Percentiles rank a stretch among this genome's conserved stretches.
These are phyloP conservation scores for Globisporangium yorkense DNA, from an alignment of 352 stramenopile species.

Conservation along the genomic window DNA sequence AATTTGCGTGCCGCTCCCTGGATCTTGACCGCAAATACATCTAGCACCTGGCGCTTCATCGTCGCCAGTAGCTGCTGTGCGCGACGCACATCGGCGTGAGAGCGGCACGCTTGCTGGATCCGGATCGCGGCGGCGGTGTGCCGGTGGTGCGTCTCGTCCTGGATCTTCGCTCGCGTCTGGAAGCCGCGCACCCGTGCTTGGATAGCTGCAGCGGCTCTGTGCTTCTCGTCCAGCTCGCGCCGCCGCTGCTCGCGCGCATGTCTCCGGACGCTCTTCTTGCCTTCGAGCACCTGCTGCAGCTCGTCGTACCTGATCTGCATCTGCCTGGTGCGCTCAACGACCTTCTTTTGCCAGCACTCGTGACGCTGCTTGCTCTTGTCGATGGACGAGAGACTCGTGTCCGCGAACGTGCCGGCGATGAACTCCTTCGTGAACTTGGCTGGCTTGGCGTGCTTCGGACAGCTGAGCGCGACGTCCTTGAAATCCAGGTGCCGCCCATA, in stretches of 20 bases:
- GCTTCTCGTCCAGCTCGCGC: conserved; percentile 24
- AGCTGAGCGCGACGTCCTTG: conserved; percentile 41
- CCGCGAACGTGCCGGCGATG: conserved; percentile 38
- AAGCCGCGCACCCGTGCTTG: conserved; percentile 29
- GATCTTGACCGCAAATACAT: conserved; percentile 35
- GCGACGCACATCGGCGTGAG: conserved; percentile 25
- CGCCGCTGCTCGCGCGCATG: conserved; percentile 29
- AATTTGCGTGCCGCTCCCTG: conserved; percentile 29
- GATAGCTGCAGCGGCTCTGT: conserved; percentile 21
- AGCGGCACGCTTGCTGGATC: conserved; percentile 46
- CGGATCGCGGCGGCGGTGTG: conserved; percentile 30
- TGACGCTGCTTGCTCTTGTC: conserved; percentile 46
- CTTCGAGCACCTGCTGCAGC: conserved; percentile 44
- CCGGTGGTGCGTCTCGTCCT: conserved; percentile 12
- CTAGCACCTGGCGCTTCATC: conserved; percentile 25
- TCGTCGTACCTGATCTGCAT: conserved; percentile 64
- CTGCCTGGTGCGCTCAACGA: conserved; percentile 38
- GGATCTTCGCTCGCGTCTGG: conserved; percentile 17
- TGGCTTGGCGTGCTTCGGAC: conserved; percentile 40
- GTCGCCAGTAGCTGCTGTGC: conserved; percentile 33
- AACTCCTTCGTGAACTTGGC: conserved; percentile 55
- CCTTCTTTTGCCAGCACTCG: conserved; percentile 49
- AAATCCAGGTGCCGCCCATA: conserved; percentile 54
- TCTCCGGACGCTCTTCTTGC: conserved; percentile 32
- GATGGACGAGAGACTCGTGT: conserved; percentile 49